These are phyloP conservation scores for Sphagnum magellanicum DNA, from an alignment of 228 moss, liverwort and hornwort genomes.

Conservation along the genomic window DNA sequence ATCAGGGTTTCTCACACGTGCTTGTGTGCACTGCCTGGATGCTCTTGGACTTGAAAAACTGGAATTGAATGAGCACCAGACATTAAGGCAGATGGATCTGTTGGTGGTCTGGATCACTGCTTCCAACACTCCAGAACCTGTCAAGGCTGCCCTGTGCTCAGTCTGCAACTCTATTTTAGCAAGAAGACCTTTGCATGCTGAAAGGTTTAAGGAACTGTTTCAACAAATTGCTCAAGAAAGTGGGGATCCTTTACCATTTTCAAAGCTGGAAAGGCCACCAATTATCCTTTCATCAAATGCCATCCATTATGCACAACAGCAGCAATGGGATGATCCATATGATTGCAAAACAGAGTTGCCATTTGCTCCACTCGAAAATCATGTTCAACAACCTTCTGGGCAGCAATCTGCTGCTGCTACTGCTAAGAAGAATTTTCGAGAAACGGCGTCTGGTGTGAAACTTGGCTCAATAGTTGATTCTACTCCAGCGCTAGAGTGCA, in stretches of 20 bases:
- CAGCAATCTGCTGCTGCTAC: slow-evolving; percentile 10
- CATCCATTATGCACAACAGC: slow-evolving; percentile 42
- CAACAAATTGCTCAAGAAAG: slow-evolving; percentile 38
- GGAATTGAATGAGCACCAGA: slow-evolving; percentile 29
- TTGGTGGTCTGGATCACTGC: slow-evolving; percentile 62
- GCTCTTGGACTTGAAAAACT: slow-evolving; percentile 31
- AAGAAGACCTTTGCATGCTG: slow-evolving; percentile 55
- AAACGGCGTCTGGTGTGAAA: background rate
- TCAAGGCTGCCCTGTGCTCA: slow-evolving; percentile 46
- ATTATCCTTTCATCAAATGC: slow-evolving; percentile 35
- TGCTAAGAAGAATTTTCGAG: slow-evolving; percentile 12
- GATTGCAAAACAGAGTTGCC: slow-evolving; percentile 34
- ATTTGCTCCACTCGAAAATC: slow-evolving; percentile 13
- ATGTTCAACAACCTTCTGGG: slow-evolving; percentile 11
- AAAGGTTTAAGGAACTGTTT: slow-evolving; percentile 67
- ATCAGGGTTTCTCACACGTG: slow-evolving; percentile 29
- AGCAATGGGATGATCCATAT: slow-evolving; percentile 54
- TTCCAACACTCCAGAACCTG: slow-evolving; percentile 55
- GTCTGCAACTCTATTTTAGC: slow-evolving; percentile 56
- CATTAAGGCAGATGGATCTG: slow-evolving; percentile 24
- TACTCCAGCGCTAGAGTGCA: slow-evolving; percentile 22
- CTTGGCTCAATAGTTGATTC: background rate
- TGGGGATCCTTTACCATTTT: slow-evolving; percentile 28
- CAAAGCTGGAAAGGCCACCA: slow-evolving; percentile 27
- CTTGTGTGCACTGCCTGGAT: slow-evolving; percentile 16